phyloP scores from a whole-genome alignment of 2,329 filamentous ascomycete species.

The Mollisiaceae sp. region DNA sequence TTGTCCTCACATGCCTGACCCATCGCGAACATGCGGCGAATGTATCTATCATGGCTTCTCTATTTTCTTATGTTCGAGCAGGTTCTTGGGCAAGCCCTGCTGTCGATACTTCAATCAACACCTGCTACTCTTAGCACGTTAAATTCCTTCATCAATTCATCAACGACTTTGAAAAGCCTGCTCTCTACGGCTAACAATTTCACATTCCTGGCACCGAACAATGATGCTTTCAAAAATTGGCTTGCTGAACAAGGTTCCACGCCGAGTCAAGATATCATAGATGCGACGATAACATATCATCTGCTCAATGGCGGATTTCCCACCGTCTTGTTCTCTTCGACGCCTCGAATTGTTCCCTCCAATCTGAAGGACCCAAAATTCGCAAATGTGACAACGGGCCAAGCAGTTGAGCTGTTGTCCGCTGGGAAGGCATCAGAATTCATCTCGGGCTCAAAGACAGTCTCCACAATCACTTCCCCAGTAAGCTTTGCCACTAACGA shows the following conservation, averaged over 20 bases:
- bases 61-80: background rate
- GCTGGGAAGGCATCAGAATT: constrained; percentile 11
- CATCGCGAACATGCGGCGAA: background rate
- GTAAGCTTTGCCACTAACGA: constrained; percentile 18
- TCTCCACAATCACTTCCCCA: constrained; percentile 16
- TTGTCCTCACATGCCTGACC: background rate
- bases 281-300: constrained; percentile 29
- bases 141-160: constrained; percentile 13
- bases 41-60: background rate
- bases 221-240: constrained; percentile 21
- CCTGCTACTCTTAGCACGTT: constrained; percentile 6
- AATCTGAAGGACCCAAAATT: constrained; percentile 22
- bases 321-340: constrained; percentile 16
- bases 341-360: constrained; percentile 26
- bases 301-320: constrained; percentile 28
- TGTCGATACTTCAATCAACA: constrained; percentile 9
- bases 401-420: constrained; percentile 26
- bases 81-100: background rate
- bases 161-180: background rate
- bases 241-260: constrained; percentile 14
- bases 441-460: constrained; percentile 21
- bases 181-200: constrained; percentile 14
- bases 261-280: constrained; percentile 11
- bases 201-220: constrained; percentile 21
- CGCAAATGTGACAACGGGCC: constrained; percentile 31